Base-by-base conservation (phyloP, 2,329 filamentous ascomycete species). In the Beauveria scarabaeidicola region DNA sequence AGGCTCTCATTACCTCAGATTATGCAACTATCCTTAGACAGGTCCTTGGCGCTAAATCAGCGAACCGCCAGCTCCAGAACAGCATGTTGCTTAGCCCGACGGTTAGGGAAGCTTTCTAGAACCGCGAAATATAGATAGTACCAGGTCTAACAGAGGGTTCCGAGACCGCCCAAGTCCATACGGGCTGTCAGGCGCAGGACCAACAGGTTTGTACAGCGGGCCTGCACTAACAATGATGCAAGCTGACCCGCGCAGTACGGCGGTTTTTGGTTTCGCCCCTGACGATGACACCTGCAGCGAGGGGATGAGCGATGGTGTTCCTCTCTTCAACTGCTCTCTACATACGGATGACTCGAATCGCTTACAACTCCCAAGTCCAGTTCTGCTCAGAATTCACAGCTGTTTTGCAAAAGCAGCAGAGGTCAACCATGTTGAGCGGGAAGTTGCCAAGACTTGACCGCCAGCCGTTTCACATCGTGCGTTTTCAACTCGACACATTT, bases 401-500 rank as follows among this genome's bases (percentile, higher is more conserved):
- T 32, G 36, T 11, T 40, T 57, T 21, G 44, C 54, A 19, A 32
- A 23, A 15, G 44, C 54, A 41, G 15, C 3, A 17, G 32, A 48
- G 6, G 21, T 15, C 15, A 50, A 50, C 11, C 23, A 57, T 41
- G 8, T 21, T 5, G 36, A 57, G 15, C 21, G 44, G 17, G 54
- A 50, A 29, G 23, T 57, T 21, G 54, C 54, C n/a, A 50, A 50
- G 11, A 44, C 32, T 19, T 50, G 54, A 44, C 54, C 54, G n/a
- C 46, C 46, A 17, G 2, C 44, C 36, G 44, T 41, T 7, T 32
- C 54, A n/a, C 32, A 15, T 29, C 25, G 46, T 57, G 21, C 29
- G 36, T 41, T 44, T 38, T 40, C 13, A 27, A 3, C 15, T 13
- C 4, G 19, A 46, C 2, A 10, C 15, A 6, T 5, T 10, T 13